Evolutionary conservation across 768 basidiomycete genomes (phyloP), one percentile per base, ranked within the genome.

Genomic region (Hericium erinaceus): DNA sequence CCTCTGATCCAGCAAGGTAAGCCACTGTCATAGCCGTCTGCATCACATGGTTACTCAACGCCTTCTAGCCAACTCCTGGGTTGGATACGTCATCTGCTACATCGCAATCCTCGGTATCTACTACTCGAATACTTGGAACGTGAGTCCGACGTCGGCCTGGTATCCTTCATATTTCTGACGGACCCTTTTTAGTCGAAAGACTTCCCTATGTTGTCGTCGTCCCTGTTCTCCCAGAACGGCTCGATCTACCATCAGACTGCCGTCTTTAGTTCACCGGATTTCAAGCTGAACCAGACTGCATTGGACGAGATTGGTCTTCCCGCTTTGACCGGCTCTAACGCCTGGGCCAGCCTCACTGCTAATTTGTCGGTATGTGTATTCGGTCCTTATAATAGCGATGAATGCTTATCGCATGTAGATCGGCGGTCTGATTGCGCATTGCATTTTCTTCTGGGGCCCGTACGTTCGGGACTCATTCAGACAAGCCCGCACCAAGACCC

Each of bases 81-180:
- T 82, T 33, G 83, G 83, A 4, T 74, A 72, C 58, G 61, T 65
- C 13, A 65, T 84, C 48, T 83, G 80, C 61, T 85, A 83, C 63
- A 64, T 79, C 40, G 72, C 71, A 0, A 73, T 84, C 44, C 73
- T 78, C 69, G 80, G 56, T 2, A 80, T 86, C 44, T 86, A 82
- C 68, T 85, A 84, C 60, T 75, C 77, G n/a, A 80, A 86, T 63
- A 69, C 74, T 6, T 86, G 83, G 82, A 76, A 78, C 60, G 83
- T 80, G 64, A 62, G 64, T 61, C 15, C 2, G 33, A 33, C 5
- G 33, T 24, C 18, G 39, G n/a, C 3, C 73, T 70, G 8, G 37
- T 39, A 51, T 16, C 3, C 22, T 53, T 22, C 71, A 69, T 64
- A 68, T 70, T 56, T 52, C 6, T 61, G 18, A 57, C 22, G 33